Percentiles rank a stretch among this genome's conserved stretches.
phyloP scores from a whole-genome alignment of 371 early-diverging fungal genomes.

The Umbelopsis sp. region DNA sequence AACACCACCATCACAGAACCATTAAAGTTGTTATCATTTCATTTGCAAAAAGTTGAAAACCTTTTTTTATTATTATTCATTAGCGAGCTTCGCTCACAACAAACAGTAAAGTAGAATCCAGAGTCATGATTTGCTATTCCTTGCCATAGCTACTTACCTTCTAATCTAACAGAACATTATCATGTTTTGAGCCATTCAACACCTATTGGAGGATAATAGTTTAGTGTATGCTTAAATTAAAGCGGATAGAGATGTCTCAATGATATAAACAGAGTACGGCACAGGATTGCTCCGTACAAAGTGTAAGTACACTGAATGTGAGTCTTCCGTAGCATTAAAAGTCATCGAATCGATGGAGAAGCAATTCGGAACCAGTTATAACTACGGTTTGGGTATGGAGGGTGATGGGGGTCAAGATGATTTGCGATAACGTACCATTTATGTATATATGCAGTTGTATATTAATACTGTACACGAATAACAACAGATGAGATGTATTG shows the following conservation, averaged over 20 bases:
- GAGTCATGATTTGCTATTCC: too few relatives aligned
- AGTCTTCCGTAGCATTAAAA: conserved; percentile 17
- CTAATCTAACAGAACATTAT: too few relatives aligned
- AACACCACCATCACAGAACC: too few relatives aligned
- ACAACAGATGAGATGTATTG: neutral
- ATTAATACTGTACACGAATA: conserved; percentile 4
- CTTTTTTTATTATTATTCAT: too few relatives aligned
- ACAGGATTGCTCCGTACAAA: conserved; percentile 17
- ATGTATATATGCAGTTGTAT: neutral
- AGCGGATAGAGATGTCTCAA: conserved; percentile 1
- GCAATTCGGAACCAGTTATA: conserved; percentile 19
- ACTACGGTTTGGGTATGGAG: conserved; percentile 1
- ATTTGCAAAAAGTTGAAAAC: too few relatives aligned
- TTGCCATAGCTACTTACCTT: too few relatives aligned
- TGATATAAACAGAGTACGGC: conserved; percentile 20
- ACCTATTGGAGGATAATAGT: neutral
- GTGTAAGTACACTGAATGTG: conserved; percentile 17
- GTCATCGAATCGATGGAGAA: conserved; percentile 18
- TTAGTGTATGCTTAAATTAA: neutral
- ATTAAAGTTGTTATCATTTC: too few relatives aligned
- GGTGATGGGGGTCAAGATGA: neutral
- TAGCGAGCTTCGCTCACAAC: too few relatives aligned
- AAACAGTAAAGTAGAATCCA: too few relatives aligned
- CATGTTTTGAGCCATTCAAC: neutral
- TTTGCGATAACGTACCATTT: conserved; percentile 4